Conservation (phyloP, 441 rosid genomes). For the Viola pubescens region DNA sequence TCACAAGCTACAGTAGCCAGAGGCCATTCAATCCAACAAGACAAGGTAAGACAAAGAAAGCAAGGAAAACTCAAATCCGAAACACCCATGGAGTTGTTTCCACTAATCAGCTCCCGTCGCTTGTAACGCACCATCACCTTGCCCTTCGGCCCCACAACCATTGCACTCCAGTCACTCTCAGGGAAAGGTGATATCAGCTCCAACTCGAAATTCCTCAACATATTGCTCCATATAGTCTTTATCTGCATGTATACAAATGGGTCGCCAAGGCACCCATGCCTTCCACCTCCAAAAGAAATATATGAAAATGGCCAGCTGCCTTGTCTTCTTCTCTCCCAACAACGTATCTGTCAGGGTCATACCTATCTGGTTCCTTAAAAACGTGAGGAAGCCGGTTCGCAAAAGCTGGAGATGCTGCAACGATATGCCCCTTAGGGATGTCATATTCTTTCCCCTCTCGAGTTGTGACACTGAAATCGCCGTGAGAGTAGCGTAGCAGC, state of each 20-base stretch:
- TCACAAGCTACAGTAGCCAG: too few species aligned
- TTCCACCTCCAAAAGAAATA: slow-evolving; percentile 91
- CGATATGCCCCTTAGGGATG: slow-evolving; percentile 92
- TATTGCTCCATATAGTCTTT: slow-evolving; percentile 97
- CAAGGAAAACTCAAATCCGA: not conserved
- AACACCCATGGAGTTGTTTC: slow-evolving; percentile 1
- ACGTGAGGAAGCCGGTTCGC: slow-evolving; percentile 88
- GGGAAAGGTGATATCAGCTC: slow-evolving; percentile 92
- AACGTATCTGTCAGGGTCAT: slow-evolving; percentile 81
- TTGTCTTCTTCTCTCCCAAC: slow-evolving; percentile 96
- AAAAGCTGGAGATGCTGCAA: slow-evolving; percentile 94
- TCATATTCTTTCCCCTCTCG: slow-evolving; percentile 79
- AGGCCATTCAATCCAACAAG: too few species aligned
- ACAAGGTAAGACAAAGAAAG: not conserved
- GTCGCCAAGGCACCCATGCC: slow-evolving; percentile 98
- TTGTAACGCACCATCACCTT: slow-evolving; percentile 94
- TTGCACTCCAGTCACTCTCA: slow-evolving; percentile 98
- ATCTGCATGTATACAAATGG: slow-evolving; percentile 98
- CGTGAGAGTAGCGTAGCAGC: slow-evolving; percentile 82
- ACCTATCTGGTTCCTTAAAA: slow-evolving; percentile 70
- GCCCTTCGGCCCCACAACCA: slow-evolving; percentile 99
- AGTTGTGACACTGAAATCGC: slow-evolving; percentile 70
- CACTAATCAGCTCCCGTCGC: slow-evolving; percentile 46
- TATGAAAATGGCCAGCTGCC: slow-evolving; percentile 78
- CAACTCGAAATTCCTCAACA: slow-evolving; percentile 83